A percentile compares a stretch with the other conserved stretches of the same genome.
phyloP scores from a whole-genome alignment of 139 green algal genomes.

The Micractinium sp. region DNA sequence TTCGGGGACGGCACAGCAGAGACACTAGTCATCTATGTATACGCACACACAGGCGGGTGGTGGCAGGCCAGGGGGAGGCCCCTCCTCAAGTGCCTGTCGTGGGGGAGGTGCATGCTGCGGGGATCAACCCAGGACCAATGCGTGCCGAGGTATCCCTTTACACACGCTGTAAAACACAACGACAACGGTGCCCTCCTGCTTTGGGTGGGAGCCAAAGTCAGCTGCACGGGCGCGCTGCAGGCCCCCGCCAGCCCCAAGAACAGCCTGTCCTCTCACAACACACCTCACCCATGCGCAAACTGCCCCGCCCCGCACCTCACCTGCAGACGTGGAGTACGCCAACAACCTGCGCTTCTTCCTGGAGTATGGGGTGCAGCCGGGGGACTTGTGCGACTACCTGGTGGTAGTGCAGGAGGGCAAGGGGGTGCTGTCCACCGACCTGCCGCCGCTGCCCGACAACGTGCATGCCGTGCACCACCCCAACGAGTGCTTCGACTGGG shows the following conservation, averaged over 20 bases:
- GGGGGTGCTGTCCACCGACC: background rate
- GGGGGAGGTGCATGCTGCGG: no score
- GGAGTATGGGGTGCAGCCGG: constrained; percentile 45
- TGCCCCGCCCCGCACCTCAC: background rate
- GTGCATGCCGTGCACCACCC: constrained; percentile 52
- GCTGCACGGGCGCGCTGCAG: no score
- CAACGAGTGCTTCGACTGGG: constrained; percentile 68
- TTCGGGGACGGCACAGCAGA: constrained; percentile 23
- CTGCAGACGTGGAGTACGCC: constrained; percentile 52
- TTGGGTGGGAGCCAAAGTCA: no score
- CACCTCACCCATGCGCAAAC: background rate
- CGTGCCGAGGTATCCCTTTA: no score
- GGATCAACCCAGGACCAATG: no score
- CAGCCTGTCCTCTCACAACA: background rate
- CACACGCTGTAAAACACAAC: no score
- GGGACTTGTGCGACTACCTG: constrained; percentile 58
- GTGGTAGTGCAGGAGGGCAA: constrained; percentile 54
- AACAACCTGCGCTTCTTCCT: constrained; percentile 61
- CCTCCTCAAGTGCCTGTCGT: no score
- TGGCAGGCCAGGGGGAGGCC: background rate
- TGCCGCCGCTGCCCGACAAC: constrained; percentile 58
- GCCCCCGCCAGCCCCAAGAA: no score
- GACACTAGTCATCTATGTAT: constrained; percentile 56
- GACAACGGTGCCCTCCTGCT: no score
- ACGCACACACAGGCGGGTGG: constrained; percentile 34